Conservation (phyloP, 2,329 filamentous ascomycete genomes). For the Zarea fungicola region DNA sequence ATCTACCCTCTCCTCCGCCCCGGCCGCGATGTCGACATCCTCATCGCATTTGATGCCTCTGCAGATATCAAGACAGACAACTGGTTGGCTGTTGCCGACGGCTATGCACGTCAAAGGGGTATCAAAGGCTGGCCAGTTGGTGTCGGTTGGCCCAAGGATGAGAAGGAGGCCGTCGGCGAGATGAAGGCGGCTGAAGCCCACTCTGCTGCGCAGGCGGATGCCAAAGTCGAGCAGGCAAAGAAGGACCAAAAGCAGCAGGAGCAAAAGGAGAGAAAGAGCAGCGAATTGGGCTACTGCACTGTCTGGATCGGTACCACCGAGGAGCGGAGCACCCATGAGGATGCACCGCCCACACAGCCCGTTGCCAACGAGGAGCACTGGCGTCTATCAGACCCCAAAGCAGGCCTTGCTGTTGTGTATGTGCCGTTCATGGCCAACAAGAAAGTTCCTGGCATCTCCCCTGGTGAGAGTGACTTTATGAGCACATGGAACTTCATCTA, state of each 20-base stretch:
- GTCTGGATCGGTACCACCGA: constrained; percentile 87
- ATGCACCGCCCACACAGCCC: constrained; percentile 46
- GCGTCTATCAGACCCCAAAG: constrained; percentile 64
- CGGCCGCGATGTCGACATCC: constrained; percentile 79
- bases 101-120: constrained; percentile 83
- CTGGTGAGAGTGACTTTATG: constrained; percentile 76
- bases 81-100: constrained; percentile 91
- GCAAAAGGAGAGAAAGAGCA: constrained; percentile 33
- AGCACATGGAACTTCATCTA: constrained; percentile 99
- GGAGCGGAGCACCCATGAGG: constrained; percentile 56
- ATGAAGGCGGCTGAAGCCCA: constrained; percentile 62
- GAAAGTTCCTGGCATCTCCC: constrained; percentile 75
- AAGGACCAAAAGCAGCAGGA: constrained; percentile 33
- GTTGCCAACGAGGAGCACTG: constrained; percentile 61
- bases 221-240: constrained; percentile 59
- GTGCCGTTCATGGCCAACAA: constrained; percentile 83
- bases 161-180: constrained; percentile 41
- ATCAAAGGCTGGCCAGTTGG: constrained; percentile 94
- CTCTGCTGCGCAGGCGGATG: constrained; percentile 54
- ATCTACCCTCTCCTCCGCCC: constrained; percentile 91
- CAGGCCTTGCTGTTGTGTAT: constrained; percentile 85
- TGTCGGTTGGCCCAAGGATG: constrained; percentile 78
- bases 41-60: constrained; percentile 91
- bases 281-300: constrained; percentile 84
- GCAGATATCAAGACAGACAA: constrained; percentile 92